These are phyloP conservation scores for Debaryomyces prosopidis DNA, from an alignment of 805 yeast species.

Conservation along the genomic window DNA sequence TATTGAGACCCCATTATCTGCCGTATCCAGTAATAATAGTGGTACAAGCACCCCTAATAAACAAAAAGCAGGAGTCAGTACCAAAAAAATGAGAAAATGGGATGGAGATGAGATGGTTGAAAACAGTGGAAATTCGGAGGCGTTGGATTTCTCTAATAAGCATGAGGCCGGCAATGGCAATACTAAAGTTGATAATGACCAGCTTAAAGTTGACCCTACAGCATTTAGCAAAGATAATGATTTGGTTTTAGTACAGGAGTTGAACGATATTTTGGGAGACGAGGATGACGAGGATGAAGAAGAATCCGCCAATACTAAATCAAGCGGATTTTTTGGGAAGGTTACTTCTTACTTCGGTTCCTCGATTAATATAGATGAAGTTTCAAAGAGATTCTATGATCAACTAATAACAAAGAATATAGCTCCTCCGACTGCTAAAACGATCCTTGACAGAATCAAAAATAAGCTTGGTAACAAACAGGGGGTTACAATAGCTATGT, in stretches of 20 bases:
- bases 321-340: slow-evolving; percentile 32
- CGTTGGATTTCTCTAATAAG: slow-evolving; percentile 34
- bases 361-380: slow-evolving; percentile 54
- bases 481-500: slow-evolving; percentile 66
- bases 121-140: slow-evolving; percentile 13
- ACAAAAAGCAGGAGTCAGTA: slow-evolving; percentile 5
- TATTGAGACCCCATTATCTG: background rate
- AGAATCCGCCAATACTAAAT: slow-evolving; percentile 5
- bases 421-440: slow-evolving; percentile 83
- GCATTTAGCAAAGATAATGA: slow-evolving; percentile 40
- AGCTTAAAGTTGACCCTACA: slow-evolving; percentile 23
- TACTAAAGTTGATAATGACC: slow-evolving; percentile 6
- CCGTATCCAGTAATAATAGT: background rate
- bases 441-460: slow-evolving; percentile 69
- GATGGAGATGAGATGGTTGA: slow-evolving; percentile 39
- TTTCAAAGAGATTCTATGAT: slow-evolving; percentile 65
- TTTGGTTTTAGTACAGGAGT: slow-evolving; percentile 40
- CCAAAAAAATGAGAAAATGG: slow-evolving; percentile 46
- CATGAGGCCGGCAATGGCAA: slow-evolving; percentile 2
- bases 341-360: slow-evolving; percentile 39
- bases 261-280: slow-evolving; percentile 36
- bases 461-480: slow-evolving; percentile 73
- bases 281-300: slow-evolving; percentile 29
- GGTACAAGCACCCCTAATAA: background rate
- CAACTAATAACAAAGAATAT: slow-evolving; percentile 85